These are phyloP conservation scores for Phytophthora podocarpi DNA, from an alignment of 352 stramenopile species.

Conservation along the genomic window DNA sequence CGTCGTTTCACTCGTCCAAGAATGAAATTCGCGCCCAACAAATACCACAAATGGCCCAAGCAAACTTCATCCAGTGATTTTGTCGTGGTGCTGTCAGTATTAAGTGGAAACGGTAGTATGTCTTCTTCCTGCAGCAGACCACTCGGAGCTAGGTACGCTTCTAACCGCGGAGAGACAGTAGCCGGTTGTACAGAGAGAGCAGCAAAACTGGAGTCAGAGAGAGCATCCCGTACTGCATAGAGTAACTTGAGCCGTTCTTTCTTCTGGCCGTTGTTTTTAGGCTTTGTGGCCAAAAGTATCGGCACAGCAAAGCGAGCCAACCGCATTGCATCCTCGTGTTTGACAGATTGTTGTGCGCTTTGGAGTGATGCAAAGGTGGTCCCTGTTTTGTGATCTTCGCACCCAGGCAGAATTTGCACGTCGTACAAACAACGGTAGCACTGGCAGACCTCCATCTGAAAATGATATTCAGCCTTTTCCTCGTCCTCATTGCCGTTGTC, in stretches of 20 bases:
- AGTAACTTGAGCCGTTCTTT: constrained; percentile 77
- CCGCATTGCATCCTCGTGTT: constrained; percentile 32
- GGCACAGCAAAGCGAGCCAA: constrained; percentile 64
- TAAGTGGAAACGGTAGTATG: constrained; percentile 17
- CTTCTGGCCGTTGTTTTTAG: constrained; percentile 76
- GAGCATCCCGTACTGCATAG: constrained; percentile 52
- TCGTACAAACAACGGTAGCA: constrained; percentile 82
- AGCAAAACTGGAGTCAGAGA: constrained; percentile 33
- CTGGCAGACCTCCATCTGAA: constrained; percentile 63
- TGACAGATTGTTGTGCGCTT: constrained; percentile 16
- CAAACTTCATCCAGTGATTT: constrained; percentile 31
- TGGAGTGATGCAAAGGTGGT: constrained; percentile 44
- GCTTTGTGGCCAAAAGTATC: constrained; percentile 54
- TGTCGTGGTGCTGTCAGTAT: neutral
- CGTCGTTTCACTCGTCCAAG: constrained; percentile 60
- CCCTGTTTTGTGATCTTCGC: constrained; percentile 64
- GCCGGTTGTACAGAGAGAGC: constrained; percentile 18
- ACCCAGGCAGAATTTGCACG: constrained; percentile 61
- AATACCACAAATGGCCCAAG: constrained; percentile 72
- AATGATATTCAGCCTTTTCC: constrained; percentile 24
- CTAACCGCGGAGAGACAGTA: constrained; percentile 18
- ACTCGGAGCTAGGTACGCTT: constrained; percentile 45
- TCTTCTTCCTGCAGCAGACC: constrained; percentile 39
- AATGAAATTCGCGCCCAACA: constrained; percentile 77
- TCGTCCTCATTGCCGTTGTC: constrained; percentile 20